Percentiles rank a stretch among this genome's conserved stretches.
Conservation (phyloP, 1,139 yeast species). For the Yamadazyma jaroonii region DNA sequence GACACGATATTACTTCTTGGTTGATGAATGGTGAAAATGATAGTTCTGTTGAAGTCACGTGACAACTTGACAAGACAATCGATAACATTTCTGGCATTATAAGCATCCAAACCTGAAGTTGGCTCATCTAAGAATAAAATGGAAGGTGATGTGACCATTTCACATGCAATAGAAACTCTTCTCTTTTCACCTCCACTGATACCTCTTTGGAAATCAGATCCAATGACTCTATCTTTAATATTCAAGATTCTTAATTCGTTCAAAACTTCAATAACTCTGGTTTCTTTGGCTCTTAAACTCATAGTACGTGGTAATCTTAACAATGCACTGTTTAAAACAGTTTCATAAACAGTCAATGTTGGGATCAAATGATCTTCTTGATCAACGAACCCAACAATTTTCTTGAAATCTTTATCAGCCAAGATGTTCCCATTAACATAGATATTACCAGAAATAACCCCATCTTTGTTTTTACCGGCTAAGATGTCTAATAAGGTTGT, state of each 20-base stretch:
- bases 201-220: conserved; percentile 86
- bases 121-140: conserved; percentile 84
- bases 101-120: conserved; percentile 92
- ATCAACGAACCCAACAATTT: conserved; percentile 92
- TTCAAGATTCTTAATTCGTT: conserved; percentile 78
- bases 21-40: conserved; percentile 91
- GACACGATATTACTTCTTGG: conserved; percentile 97
- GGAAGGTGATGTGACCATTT: conserved; percentile 81
- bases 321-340: conserved; percentile 88
- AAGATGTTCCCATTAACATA: conserved; percentile 68
- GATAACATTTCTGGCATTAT: conserved; percentile 86
- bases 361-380: conserved; percentile 92
- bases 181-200: conserved; percentile 94
- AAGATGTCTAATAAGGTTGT: conserved; percentile 88
- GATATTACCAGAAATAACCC: conserved; percentile 61
- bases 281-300: conserved; percentile 68
- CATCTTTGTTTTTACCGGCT: conserved; percentile 84
- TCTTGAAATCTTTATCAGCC: conserved; percentile 45
- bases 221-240: conserved; percentile 83
- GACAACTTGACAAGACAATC: conserved; percentile 83
- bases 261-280: conserved; percentile 81
- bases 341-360: conserved; percentile 92
- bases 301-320: conserved; percentile 79
- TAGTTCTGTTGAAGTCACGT: conserved; percentile 76
- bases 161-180: conserved; percentile 88